Evolutionary conservation across 768 basidiomycete genomes (phyloP), one percentile per base, ranked within the genome.

Genomic region (Rhizopogon sp.): DNA sequence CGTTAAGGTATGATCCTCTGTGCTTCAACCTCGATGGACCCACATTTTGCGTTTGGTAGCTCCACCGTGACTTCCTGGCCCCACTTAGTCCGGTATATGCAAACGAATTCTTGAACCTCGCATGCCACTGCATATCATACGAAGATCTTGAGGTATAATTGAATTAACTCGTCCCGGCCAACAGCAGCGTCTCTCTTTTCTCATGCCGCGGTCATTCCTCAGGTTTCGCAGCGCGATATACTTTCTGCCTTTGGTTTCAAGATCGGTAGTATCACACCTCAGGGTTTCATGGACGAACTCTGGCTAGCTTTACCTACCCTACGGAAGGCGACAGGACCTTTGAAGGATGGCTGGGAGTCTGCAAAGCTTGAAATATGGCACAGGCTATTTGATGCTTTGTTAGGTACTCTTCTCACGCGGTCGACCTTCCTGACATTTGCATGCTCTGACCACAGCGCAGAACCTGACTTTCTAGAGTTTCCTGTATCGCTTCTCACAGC

Each of bases 51-150:
- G 39, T 8, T 43, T 41, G 33, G 40, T 56, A 87, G 84, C 74
- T 82, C 52, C 83, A 87, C 69, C 80, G 85, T 13, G 86, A 88
- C 66, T 79, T 82, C 44, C 66, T 87, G 16, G 58, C 70, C 1
- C 86, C 86, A 10, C 72, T 87, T 6, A 61, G 70, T 11, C 81
- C 83, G 1, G 73, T 87, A 1, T 74, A 72, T 50, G 74, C 80
- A 0, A 60, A 63, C 37, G 82, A 85, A 50, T 86, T 80, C 59
- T 62, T 81, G 9, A 57, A 62, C 0, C 53, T 88, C 16, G 78
- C 83, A 2, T 80, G 79, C 1, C 76, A 82, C 62, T 35, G 61
- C 0, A 63, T 82, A 50, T 65, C 66, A 3, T 75, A 75, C 35
- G 74, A 74, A 3, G 77, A 80, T 52, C 70, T 88, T 14, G 86